Evolutionary conservation across 129 eudicot species (phyloP).

Genomic region (Apium graveolens): DNA sequence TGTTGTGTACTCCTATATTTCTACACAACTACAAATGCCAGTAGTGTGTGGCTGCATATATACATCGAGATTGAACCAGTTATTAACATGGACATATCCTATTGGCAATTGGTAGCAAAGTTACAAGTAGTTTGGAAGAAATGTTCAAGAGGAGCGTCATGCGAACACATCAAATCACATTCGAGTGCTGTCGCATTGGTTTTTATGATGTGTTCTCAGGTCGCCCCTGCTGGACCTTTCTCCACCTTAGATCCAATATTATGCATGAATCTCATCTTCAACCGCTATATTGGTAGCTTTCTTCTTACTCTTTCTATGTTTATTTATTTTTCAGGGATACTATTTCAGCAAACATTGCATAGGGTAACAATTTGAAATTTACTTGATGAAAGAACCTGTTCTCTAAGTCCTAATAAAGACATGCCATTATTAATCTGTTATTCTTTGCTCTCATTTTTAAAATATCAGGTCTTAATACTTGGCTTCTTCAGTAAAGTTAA

Average conservation of each 20-base stretch:
- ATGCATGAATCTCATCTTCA: neutral
- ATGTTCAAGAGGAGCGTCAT: conserved; percentile 19
- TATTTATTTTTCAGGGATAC: neutral
- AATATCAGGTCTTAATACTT: neutral
- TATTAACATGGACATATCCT: neutral
- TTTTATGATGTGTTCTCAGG: conserved; percentile 30
- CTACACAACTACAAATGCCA: neutral
- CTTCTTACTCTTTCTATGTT: neutral
- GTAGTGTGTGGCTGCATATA: too few relatives aligned
- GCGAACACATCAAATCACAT: conserved; percentile 15
- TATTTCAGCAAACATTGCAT: neutral
- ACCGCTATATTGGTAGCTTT: neutral
- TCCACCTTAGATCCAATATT: conserved; percentile 6
- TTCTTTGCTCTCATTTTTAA: neutral
- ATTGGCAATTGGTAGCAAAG: neutral
- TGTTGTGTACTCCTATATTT: neutral
- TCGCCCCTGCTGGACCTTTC: conserved; percentile 29
- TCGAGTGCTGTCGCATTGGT: neutral
- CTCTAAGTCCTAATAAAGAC: neutral
- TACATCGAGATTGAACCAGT: neutral
- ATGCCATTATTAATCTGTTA: neutral
- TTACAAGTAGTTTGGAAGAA: neutral
- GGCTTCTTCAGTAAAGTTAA: neutral
- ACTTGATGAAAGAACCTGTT: neutral
- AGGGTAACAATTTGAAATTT: neutral